A percentile compares a stretch with the other conserved stretches of the same genome.
These are phyloP conservation scores for Trametes villosa DNA, from an alignment of 768 basidiomycete species.

Conservation along the genomic window DNA sequence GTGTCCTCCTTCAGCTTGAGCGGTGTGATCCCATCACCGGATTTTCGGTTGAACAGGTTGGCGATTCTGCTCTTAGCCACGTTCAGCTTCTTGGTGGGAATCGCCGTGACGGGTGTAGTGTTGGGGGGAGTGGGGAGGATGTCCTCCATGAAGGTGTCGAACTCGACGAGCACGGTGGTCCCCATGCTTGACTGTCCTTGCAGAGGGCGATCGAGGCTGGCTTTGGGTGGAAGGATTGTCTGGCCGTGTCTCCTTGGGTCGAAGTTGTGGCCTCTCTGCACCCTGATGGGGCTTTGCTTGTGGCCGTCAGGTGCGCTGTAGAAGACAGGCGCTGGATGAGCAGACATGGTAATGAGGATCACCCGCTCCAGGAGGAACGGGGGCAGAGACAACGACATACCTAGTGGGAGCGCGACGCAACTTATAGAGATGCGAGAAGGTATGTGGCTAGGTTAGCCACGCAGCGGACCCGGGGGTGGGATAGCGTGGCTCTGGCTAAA, in stretches of 20 bases:
- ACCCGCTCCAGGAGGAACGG: too few relatives aligned
- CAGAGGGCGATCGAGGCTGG: background rate
- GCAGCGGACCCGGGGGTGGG: too few relatives aligned
- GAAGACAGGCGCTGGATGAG: too few relatives aligned
- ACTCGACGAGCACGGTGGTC: background rate
- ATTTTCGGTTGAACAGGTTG: too few relatives aligned
- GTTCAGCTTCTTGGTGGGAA: background rate
- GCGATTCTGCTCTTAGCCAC: background rate
- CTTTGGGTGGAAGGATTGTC: background rate
- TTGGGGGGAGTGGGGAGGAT: background rate
- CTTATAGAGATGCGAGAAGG: too few relatives aligned
- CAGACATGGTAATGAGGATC: too few relatives aligned
- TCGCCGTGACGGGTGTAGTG: background rate
- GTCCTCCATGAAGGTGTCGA: background rate
- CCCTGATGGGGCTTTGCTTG: background rate
- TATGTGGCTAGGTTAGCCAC: too few relatives aligned
- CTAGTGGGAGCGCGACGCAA: too few relatives aligned
- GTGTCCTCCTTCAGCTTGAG: too few relatives aligned
- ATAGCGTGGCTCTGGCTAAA: too few relatives aligned
- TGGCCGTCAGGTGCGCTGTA: background rate
- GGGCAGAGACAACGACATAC: too few relatives aligned
- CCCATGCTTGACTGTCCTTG: slow-evolving; percentile 1
- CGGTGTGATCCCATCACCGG: too few relatives aligned
- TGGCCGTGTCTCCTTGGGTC: background rate
- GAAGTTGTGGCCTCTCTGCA: background rate